phyloP scores from a whole-genome alignment of 1,284 basidiomycete genomes.

The Trametes pubescens region DNA sequence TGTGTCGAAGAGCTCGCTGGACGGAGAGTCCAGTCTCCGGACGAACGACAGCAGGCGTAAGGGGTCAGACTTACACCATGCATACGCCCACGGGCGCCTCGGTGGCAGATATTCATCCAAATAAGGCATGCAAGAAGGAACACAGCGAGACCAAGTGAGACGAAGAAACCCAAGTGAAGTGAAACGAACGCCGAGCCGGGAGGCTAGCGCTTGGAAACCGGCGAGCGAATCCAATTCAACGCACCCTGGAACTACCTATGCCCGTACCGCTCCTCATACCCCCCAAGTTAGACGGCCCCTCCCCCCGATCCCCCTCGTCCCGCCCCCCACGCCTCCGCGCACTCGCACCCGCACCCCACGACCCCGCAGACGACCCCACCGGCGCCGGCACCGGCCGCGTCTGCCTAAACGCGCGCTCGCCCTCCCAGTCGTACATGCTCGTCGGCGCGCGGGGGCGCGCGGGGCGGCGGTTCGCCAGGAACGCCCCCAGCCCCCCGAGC shows the following conservation, averaged over 20 bases:
- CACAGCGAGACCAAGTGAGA: too few species aligned
- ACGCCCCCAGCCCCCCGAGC: constrained; percentile 70
- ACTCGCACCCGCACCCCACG: constrained; percentile 3
- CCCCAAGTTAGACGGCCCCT: constrained; percentile 74
- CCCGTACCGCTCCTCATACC: constrained; percentile 73
- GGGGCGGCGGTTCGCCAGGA: constrained; percentile 56
- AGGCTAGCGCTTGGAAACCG: too few species aligned
- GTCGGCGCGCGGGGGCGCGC: constrained; percentile 27
- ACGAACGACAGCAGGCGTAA: too few species aligned
- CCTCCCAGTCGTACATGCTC: constrained; percentile 63
- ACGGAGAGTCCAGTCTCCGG: too few species aligned
- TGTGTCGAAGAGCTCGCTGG: too few species aligned
- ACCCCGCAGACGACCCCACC: constrained; percentile 18
- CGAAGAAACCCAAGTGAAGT: too few species aligned
- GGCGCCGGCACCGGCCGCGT: constrained; percentile 17
- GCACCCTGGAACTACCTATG: constrained; percentile 71
- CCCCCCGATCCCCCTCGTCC: constrained; percentile 62
- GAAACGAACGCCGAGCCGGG: too few species aligned
- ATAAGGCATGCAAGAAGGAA: too few species aligned
- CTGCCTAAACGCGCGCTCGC: constrained; percentile 41
- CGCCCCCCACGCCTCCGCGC: constrained; percentile 24
- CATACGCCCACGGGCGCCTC: too few species aligned
- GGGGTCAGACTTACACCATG: too few species aligned
- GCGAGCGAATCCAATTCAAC: constrained; percentile 43
- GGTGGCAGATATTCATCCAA: too few species aligned